Conservation (phyloP, 495 filamentous ascomycete genomes). For the Darksidea phi region DNA sequence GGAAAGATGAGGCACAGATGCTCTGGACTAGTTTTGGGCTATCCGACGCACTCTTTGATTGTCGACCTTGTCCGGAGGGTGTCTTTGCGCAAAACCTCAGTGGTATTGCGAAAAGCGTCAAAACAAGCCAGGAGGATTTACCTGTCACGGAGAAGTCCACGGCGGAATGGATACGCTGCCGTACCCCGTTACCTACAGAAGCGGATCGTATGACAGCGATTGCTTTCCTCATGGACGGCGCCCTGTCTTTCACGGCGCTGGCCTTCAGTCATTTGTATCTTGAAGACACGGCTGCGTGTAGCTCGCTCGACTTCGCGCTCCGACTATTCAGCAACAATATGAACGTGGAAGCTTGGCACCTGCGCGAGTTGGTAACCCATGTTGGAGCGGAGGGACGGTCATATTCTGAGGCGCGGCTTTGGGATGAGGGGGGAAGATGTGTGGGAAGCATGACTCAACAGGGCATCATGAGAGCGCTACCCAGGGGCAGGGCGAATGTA, state of each 20-base stretch:
- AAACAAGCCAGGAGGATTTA: conserved; percentile 31
- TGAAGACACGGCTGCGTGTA: conserved; percentile 23
- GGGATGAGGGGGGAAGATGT: conserved; percentile 21
- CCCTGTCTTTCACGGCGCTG: conserved; percentile 21
- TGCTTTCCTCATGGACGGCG: conserved; percentile 29
- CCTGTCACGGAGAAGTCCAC: conserved; percentile 16
- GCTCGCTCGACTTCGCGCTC: conserved; percentile 29
- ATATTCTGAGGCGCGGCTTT: conserved; percentile 26
- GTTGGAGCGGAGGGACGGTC: conserved; percentile 22
- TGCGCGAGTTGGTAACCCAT: not conserved
- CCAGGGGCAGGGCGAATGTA: not conserved
- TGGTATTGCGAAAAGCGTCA: conserved; percentile 21
- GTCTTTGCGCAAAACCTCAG: conserved; percentile 25
- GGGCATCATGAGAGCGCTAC: conserved; percentile 23
- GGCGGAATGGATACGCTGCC: conserved; percentile 26
- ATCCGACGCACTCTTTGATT: conserved; percentile 9
- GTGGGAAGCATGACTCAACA: conserved; percentile 33
- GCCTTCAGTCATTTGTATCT: conserved; percentile 16
- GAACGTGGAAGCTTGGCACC: conserved; percentile 2
- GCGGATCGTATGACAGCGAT: conserved; percentile 17
- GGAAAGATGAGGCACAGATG: conserved; percentile 4
- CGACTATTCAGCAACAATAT: conserved; percentile 23
- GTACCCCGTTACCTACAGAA: not conserved
- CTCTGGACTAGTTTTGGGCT: conserved; percentile 9
- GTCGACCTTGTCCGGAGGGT: conserved; percentile 23